A percentile compares a stretch with the other conserved stretches of the same genome.
Conservation (phyloP, 805 yeast genomes). For the Lachancea mirantina region DNA sequence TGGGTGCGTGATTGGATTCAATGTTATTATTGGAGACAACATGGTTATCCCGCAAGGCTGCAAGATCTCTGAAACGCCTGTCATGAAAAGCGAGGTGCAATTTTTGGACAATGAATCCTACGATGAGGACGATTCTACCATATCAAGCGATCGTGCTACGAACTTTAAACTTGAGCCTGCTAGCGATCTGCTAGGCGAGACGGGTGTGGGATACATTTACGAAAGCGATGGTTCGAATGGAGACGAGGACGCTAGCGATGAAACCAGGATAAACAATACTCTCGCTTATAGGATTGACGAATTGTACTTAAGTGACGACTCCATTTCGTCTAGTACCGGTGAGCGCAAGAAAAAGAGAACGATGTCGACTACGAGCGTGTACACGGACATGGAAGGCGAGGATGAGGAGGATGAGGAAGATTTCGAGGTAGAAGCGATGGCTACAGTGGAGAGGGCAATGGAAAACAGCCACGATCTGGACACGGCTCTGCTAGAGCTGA, state of each 20-base stretch:
- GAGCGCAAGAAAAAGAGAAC: constrained; percentile 40
- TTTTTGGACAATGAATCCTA: constrained; percentile 24
- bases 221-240: constrained; percentile 32
- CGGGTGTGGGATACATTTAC: constrained; percentile 33
- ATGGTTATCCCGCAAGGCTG: constrained; percentile 43
- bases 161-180: constrained; percentile 18
- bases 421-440: constrained; percentile 84
- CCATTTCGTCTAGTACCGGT: constrained; percentile 46
- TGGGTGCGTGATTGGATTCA: constrained; percentile 76
- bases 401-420: constrained; percentile 56
- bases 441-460: constrained; percentile 86
- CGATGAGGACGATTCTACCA: constrained; percentile 15
- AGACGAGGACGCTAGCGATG: constrained; percentile 21
- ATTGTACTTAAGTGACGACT: constrained; percentile 49
- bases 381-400: constrained; percentile 39
- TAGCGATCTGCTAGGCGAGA: constrained; percentile 31
- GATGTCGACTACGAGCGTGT: constrained; percentile 34
- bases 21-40: constrained; percentile 55
- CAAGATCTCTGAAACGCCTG: constrained; percentile 45
- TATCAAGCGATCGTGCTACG: constrained; percentile 24
- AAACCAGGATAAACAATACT: constrained; percentile 26
- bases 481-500: constrained; percentile 85
- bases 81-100: constrained; percentile 26
- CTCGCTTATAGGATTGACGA: constrained; percentile 41
- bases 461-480: constrained; percentile 89